phyloP scores from a whole-genome alignment of 805 yeast genomes.

The Metschnikowia arizonensis region DNA sequence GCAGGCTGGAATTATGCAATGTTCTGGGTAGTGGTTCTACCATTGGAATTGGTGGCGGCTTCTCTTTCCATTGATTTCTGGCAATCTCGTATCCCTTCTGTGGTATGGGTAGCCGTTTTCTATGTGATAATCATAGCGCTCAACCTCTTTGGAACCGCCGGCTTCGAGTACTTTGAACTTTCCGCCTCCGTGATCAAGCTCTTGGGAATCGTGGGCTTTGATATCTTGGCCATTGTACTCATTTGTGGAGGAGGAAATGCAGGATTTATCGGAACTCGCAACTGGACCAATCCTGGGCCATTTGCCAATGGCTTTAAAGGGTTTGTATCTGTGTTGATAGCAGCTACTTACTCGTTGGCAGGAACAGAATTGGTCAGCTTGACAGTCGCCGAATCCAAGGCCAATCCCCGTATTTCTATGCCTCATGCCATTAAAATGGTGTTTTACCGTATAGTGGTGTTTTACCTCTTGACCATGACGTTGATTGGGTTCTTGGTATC shows the following conservation, averaged over 20 bases:
- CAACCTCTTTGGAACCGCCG: slow-evolving; percentile 32
- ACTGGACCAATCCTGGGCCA: slow-evolving; percentile 37
- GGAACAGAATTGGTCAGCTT: slow-evolving; percentile 42
- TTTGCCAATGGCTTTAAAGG: slow-evolving; percentile 38
- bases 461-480: slow-evolving; percentile 39
- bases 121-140: slow-evolving; percentile 34
- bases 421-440: slow-evolving; percentile 43
- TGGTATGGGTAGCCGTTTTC: slow-evolving; percentile 40
- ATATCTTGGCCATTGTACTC: slow-evolving; percentile 36
- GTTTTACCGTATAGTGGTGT: slow-evolving; percentile 38
- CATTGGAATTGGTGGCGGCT: slow-evolving; percentile 41
- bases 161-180: slow-evolving; percentile 39
- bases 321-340: slow-evolving; percentile 33
- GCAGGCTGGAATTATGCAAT: slow-evolving; percentile 43
- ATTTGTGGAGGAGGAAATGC: slow-evolving; percentile 38
- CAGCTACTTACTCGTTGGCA: slow-evolving; percentile 42
- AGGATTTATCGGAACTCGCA: slow-evolving; percentile 36
- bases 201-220: slow-evolving; percentile 38
- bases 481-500: slow-evolving; percentile 40
- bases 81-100: slow-evolving; percentile 36
- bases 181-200: slow-evolving; percentile 34
- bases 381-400: slow-evolving; percentile 35
- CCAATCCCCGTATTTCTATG: slow-evolving; percentile 35
- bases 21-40: slow-evolving; percentile 43
- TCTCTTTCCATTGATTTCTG: slow-evolving; percentile 40